Evolutionary conservation across 164 flowering plant genomes (phyloP), one percentile per base, ranked within the genome.

Genomic region (Brasenia schreberi): DNA sequence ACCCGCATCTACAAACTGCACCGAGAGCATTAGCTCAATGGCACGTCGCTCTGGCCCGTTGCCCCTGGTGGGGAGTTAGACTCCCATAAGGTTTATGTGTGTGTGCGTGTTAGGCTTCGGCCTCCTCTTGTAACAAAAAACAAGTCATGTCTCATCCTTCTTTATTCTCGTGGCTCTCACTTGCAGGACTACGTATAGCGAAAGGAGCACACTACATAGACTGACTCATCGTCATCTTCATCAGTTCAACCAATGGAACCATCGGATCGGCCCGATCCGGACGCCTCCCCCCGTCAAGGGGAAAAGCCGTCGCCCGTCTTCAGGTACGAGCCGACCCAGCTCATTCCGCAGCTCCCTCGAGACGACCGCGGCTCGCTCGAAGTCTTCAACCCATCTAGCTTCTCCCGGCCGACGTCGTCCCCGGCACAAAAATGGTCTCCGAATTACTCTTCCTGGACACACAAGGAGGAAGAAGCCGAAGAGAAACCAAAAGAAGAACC

Each of bases 331-430:
- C 53, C 66, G 70, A 42, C 42, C 80, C 0, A 7, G 62, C 45
- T 42, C 53, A 65, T 69, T 14, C 72, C 81, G 44, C 78, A 82
- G 3, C 69, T 74, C n/a, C 83, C 83, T 5, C 70, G 87, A 67
- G 86, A 85, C 81, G 62, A 80, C 7, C 84, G 92, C 2, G 92
- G 83, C 71, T 87, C 92, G 1, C 81, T 87, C 5, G 92, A 87
- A 75, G 85, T 87, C 12, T 87, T 87, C 83, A 83, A 82, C 64
- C 92, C 92, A 11, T 80, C 96, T 6, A 53, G 78, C 62, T 65
- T 43, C 71, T 39, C 78, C 33, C 67, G 67, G 66, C 76, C 87
- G 53, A 69, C 70, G 68, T 60, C 62, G n/a, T 1, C 5, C 7
- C 19, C 62, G 5, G 27, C n/a, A 17, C 62, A n/a, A 7, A 60